phyloP scores from a whole-genome alignment of 257 asterid species.

The Fraxinus anomala region DNA sequence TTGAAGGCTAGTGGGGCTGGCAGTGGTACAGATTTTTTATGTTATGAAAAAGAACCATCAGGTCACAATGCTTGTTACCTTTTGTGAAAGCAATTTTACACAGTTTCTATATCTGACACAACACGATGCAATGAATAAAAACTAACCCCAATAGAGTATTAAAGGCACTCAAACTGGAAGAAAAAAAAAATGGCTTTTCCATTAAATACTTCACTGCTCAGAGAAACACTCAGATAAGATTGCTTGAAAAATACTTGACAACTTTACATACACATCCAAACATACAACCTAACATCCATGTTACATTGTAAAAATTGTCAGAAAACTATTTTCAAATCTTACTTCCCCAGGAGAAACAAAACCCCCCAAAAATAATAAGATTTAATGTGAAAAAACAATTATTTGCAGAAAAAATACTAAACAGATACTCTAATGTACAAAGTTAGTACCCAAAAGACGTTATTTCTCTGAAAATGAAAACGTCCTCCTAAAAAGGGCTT shows the following conservation, averaged over 20 bases:
- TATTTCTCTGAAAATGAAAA: neutral
- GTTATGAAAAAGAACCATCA: neutral
- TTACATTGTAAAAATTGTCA: neutral
- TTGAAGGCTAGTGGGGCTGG: conserved; percentile 4
- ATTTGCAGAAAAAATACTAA: neutral
- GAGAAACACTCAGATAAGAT: neutral
- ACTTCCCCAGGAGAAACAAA: neutral
- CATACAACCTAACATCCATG: neutral
- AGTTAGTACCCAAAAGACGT: neutral
- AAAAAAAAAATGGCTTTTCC: neutral
- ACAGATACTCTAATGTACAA: neutral
- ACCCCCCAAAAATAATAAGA: neutral
- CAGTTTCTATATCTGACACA: conserved; percentile 9
- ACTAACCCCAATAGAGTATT: neutral
- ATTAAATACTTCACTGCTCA: conserved; percentile 6
- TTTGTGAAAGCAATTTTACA: conserved; percentile 21
- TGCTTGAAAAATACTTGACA: neutral
- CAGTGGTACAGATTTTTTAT: neutral
- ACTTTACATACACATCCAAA: neutral
- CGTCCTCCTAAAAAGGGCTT: conserved; percentile 23
- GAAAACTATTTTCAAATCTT: conserved; percentile 3
- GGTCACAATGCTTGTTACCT: neutral
- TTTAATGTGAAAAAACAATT: neutral
- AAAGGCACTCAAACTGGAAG: neutral
- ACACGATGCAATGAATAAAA: neutral